These are phyloP conservation scores for Beauveria asiatica DNA, from an alignment of 2,329 filamentous ascomycete species.

Conservation along the genomic window DNA sequence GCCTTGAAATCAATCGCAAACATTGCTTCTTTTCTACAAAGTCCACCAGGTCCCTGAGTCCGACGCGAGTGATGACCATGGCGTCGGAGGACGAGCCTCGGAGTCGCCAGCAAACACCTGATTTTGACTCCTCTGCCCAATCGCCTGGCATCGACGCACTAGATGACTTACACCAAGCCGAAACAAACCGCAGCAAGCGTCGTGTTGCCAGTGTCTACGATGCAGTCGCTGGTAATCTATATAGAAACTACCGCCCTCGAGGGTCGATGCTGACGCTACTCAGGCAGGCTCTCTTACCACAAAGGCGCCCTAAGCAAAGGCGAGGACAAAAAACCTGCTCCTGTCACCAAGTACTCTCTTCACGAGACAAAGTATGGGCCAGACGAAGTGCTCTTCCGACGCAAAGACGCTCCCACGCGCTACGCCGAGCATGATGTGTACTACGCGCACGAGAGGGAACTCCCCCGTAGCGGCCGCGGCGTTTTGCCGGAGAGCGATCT, in stretches of 20 bases:
- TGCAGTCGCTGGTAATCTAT: slow-evolving; percentile 56
- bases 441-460: slow-evolving; percentile 51
- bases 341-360: slow-evolving; percentile 16
- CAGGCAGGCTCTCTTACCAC: neutral
- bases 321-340: slow-evolving; percentile 14
- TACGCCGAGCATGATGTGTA: slow-evolving; percentile 67
- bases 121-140: neutral
- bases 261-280: neutral
- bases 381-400: slow-evolving; percentile 63
- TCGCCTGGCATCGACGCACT: neutral
- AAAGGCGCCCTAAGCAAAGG: neutral
- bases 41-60: neutral
- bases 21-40: neutral
- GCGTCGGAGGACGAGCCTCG: neutral
- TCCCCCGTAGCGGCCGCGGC: slow-evolving; percentile 35
- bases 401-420: slow-evolving; percentile 53
- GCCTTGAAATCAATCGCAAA: neutral
- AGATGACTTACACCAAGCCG: slow-evolving; percentile 14
- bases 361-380: slow-evolving; percentile 40
- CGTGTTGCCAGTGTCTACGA: slow-evolving; percentile 56
- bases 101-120: neutral
- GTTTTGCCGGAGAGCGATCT: slow-evolving; percentile 60
- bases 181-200: slow-evolving; percentile 18
- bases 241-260: neutral
- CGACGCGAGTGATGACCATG: neutral